These are phyloP conservation scores for Lepraria neglecta DNA, from an alignment of 495 filamentous ascomycete genomes.

Conservation along the genomic window DNA sequence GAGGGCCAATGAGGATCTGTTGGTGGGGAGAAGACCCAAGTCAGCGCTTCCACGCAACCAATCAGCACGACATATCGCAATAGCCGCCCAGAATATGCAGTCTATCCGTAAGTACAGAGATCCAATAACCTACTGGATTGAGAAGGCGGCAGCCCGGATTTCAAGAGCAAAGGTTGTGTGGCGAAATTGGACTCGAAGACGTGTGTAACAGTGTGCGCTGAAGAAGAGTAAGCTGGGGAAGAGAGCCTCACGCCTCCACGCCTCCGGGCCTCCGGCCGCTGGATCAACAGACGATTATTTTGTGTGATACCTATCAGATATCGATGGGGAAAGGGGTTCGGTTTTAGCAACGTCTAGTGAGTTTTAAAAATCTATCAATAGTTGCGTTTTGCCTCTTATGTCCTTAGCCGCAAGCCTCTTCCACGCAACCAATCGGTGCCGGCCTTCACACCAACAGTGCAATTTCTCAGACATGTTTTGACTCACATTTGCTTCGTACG, in stretches of 20 bases:
- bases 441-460: no score
- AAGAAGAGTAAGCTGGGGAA: not conserved
- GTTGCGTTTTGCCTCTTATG: not conserved
- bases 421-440: not conserved
- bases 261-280: not conserved
- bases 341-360: slow-evolving; percentile 8
- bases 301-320: slow-evolving; percentile 2
- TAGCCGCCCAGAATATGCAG: slow-evolving; percentile 20
- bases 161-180: not conserved
- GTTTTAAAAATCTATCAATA: slow-evolving; percentile 6
- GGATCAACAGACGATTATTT: not conserved
- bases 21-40: slow-evolving; percentile 15
- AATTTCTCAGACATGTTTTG: not conserved
- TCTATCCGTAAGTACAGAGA: slow-evolving; percentile 5
- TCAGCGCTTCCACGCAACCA: slow-evolving; percentile 15
- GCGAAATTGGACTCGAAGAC: not conserved
- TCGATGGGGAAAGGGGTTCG: slow-evolving; percentile 7
- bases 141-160: not conserved
- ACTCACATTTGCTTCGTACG: not conserved
- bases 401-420: slow-evolving; percentile 8
- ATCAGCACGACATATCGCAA: slow-evolving; percentile 9
- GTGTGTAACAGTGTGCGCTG: not conserved
- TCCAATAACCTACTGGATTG: not conserved
- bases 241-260: not conserved
- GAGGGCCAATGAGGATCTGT: slow-evolving; percentile 20